Evolutionary conservation across 805 yeast species (phyloP).

Genomic region (Candida andamanensis): DNA sequence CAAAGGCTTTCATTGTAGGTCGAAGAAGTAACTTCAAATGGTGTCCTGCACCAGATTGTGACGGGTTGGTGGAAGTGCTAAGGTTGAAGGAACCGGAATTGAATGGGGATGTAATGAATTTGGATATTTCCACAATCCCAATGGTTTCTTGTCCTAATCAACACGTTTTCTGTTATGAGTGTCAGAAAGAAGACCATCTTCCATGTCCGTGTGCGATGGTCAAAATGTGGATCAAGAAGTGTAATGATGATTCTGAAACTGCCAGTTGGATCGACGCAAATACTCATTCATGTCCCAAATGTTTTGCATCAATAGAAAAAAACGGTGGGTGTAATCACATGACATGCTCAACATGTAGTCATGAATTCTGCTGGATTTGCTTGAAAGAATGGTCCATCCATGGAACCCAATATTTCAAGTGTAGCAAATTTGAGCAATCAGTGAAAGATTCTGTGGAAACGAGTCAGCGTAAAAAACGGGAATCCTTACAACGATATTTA

Average conservation of each 20-base stretch:
- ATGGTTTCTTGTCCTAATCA: conserved; percentile 61
- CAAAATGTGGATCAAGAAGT: conserved; percentile 67
- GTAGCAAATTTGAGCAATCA: conserved; percentile 49
- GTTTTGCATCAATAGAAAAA: conserved; percentile 76
- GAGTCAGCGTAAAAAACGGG: conserved; percentile 36
- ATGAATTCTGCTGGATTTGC: conserved; percentile 95
- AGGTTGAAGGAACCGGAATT: not conserved
- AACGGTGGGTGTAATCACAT: conserved; percentile 98
- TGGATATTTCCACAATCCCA: conserved; percentile 40
- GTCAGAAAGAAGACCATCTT: conserved; percentile 70
- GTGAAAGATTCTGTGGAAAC: conserved; percentile 27
- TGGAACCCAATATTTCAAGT: conserved; percentile 57
- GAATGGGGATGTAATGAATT: conserved; percentile 1
- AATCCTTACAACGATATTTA: conserved; percentile 58
- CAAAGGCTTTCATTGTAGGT: conserved; percentile 45
- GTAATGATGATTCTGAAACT: conserved; percentile 84
- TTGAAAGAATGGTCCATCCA: conserved; percentile 70
- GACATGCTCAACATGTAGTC: conserved; percentile 72
- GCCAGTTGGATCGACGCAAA: conserved; percentile 80
- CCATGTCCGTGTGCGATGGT: conserved; percentile 80
- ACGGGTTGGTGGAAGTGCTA: conserved; percentile 43
- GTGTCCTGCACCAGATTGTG: conserved; percentile 87
- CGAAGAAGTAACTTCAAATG: conserved; percentile 48
- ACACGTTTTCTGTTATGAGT: conserved; percentile 75
- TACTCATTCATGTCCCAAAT: conserved; percentile 83